A percentile compares a stretch with the other conserved stretches of the same genome.
Evolutionary conservation across 2,329 filamentous ascomycete species (phyloP).

Genomic region (Teratosphaeria destructans): DNA sequence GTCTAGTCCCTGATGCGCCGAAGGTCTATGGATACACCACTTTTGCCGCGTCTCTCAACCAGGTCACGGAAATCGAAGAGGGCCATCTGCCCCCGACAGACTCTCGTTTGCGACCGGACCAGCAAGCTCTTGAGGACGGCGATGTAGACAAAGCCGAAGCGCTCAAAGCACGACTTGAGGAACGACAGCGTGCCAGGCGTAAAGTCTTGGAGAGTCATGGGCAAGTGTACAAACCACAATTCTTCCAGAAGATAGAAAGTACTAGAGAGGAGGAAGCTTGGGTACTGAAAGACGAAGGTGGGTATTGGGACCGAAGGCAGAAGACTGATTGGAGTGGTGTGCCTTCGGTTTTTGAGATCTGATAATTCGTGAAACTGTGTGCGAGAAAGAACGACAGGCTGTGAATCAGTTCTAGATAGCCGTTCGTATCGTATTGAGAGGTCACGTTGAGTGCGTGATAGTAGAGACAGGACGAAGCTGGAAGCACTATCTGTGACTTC

Average conservation of each 20-base stretch:
- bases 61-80: conserved; percentile 71
- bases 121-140: conserved; percentile 72
- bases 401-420: background rate
- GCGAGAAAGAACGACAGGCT: background rate
- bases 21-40: conserved; percentile 79
- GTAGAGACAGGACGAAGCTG: too few species aligned
- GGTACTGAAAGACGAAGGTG: conserved; percentile 64
- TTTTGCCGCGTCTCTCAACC: conserved; percentile 80
- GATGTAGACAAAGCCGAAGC: conserved; percentile 74
- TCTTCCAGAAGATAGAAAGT: conserved; percentile 62
- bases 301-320: conserved; percentile 84
- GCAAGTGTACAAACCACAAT: conserved; percentile 62
- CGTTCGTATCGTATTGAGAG: background rate
- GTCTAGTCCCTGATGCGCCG: conserved; percentile 66
- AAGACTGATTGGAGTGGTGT: conserved; percentile 55
- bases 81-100: conserved; percentile 71
- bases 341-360: conserved; percentile 42
- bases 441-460: too few species aligned
- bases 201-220: conserved; percentile 65
- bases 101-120: conserved; percentile 73
- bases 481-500: too few species aligned
- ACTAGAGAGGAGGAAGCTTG: conserved; percentile 36
- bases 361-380: background rate
- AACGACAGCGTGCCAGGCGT: conserved; percentile 67
- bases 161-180: conserved; percentile 74